Base-by-base conservation (phyloP, 2,329 filamentous ascomycete species). In the Claviceps africana region DNA sequence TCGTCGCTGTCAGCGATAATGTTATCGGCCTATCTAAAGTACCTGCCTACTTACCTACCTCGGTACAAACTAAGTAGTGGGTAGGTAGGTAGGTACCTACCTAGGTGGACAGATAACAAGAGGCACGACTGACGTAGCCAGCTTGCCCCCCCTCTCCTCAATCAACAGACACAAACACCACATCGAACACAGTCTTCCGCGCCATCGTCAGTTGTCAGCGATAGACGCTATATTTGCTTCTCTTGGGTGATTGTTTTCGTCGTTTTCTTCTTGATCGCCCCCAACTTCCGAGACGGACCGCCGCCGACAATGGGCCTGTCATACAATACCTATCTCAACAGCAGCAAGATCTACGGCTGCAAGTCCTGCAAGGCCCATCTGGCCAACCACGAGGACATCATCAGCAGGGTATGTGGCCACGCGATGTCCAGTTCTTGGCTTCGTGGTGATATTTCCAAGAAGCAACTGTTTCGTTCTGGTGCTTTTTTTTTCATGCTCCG, bases 361-460 rank as follows among this genome's bases (percentile, higher is more conserved):
- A 91, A 91, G 74, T 79, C 79, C 62, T 98, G 93, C 82, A 96
- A 96, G 70, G 88, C 93, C 8, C 93, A 98, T 65, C 81, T 98
- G 19, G 85, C 90, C 33, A 93, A 95, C 66, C 88, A 95, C 61
- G 89, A 97, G 61, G 89, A 96, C 64, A 96, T 98, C 59, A 89
- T 97, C 58, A 95, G 88, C 64, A 77, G 89, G 62, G 91, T 97
- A 73, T 63, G 84, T 55, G 33, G 31, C 28, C 46, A 22, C 42
- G 13, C 25, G 40, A 42, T n/a, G 25, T 25, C 5, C 25, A 25
- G 25, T 2, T 25, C 7, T 19, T 19, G n/a, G 33, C 46, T 30
- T 39, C 33, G 25, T 17, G 10, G 19, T 37, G 25, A 9, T 31
- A 3, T 31, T 46, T 10, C 28, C 4, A 17, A 31, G 1, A 19